Conservation (phyloP, 768 basidiomycete species). For the Kwoniella mangroviensis region DNA sequence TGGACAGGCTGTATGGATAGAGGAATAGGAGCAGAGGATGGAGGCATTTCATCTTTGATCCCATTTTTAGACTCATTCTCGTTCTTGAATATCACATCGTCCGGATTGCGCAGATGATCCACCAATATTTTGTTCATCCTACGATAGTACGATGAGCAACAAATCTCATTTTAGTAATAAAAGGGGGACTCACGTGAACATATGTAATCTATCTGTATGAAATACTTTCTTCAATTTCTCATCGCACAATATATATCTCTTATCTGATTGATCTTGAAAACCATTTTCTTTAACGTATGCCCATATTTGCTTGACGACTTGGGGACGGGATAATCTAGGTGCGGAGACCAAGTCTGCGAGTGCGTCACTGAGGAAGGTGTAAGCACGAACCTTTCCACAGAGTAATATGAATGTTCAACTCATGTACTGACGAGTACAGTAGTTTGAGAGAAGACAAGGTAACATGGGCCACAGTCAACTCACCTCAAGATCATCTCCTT, state of each 20-base stretch:
- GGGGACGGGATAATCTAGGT: slow-evolving; percentile 77
- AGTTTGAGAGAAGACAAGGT: slow-evolving; percentile 59
- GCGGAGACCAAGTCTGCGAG: slow-evolving; percentile 72
- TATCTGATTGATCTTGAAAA: slow-evolving; percentile 83
- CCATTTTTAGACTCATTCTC: slow-evolving; percentile 25
- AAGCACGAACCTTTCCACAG: not conserved
- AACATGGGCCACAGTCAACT: not conserved
- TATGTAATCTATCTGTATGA: slow-evolving; percentile 73
- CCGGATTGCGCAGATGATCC: slow-evolving; percentile 60
- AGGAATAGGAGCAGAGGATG: not conserved
- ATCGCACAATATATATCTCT: slow-evolving; percentile 85
- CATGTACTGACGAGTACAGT: slow-evolving; percentile 57
- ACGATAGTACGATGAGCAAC: slow-evolving; percentile 15
- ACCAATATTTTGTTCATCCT: slow-evolving; percentile 90
- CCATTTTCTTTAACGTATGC: slow-evolving; percentile 79
- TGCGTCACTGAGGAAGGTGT: slow-evolving; percentile 65
- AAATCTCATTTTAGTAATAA: not conserved
- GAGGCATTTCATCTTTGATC: not conserved
- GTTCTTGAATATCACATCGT: slow-evolving; percentile 41
- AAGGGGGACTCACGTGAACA: slow-evolving; percentile 64
- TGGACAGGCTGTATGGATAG: not conserved
- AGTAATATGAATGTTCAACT: slow-evolving; percentile 62
- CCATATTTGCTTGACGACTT: slow-evolving; percentile 90
- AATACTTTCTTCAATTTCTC: slow-evolving; percentile 73
- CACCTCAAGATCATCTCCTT: slow-evolving; percentile 63